These are phyloP conservation scores for Phytophthora idaei DNA, from an alignment of 352 stramenopile species.

Conservation along the genomic window DNA sequence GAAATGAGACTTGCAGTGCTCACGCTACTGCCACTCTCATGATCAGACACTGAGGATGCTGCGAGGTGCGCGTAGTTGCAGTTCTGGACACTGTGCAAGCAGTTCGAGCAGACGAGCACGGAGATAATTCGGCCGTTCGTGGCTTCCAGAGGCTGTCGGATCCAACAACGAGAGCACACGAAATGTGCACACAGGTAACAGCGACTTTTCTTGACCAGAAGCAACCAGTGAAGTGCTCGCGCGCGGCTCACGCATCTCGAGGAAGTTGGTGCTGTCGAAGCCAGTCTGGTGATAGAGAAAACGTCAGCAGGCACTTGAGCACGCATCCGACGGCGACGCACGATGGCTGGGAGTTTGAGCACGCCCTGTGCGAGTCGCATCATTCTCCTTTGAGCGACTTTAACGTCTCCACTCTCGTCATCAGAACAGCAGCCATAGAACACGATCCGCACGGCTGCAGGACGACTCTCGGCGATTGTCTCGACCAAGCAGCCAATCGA, in stretches of 20 bases:
- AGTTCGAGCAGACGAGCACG: slow-evolving; percentile 50
- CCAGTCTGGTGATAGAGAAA: slow-evolving; percentile 5
- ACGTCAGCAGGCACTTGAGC: slow-evolving; percentile 24
- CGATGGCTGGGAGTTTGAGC: slow-evolving; percentile 24
- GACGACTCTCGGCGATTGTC: slow-evolving; percentile 6
- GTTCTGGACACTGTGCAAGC: slow-evolving; percentile 47
- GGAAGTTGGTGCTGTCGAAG: not conserved
- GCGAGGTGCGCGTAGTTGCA: slow-evolving; percentile 49
- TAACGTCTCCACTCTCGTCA: slow-evolving; percentile 2
- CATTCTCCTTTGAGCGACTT: slow-evolving; percentile 16
- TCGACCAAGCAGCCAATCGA: slow-evolving; percentile 25
- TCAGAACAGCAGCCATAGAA: slow-evolving; percentile 19
- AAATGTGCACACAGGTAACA: slow-evolving; percentile 43
- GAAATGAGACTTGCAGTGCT: slow-evolving; percentile 22
- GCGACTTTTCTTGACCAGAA: slow-evolving; percentile 29
- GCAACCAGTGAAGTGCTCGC: slow-evolving; percentile 28
- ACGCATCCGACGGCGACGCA: slow-evolving; percentile 24
- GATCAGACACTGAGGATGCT: slow-evolving; percentile 19
- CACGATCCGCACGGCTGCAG: slow-evolving; percentile 12
- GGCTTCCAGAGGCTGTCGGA: slow-evolving; percentile 33
- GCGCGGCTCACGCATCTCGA: slow-evolving; percentile 56
- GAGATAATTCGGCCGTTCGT: slow-evolving; percentile 29
- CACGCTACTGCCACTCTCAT: slow-evolving; percentile 11
- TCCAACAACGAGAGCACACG: slow-evolving; percentile 38
- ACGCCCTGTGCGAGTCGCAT: slow-evolving; percentile 21